Evolutionary conservation across 1,284 basidiomycete species (phyloP).

Genomic region (Tranzscheliella williamsii): DNA sequence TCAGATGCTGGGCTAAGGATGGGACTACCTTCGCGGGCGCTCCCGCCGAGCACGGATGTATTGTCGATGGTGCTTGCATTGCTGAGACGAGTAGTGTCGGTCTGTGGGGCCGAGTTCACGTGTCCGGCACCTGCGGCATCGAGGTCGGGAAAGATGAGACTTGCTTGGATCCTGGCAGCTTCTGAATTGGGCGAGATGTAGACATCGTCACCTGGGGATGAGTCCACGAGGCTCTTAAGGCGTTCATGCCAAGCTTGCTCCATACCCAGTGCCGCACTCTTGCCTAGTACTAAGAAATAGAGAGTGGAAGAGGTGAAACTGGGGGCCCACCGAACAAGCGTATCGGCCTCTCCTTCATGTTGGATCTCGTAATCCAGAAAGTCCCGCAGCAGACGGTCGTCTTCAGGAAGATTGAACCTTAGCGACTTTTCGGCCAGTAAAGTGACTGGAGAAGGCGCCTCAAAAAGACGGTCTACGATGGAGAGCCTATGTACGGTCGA

Average conservation of each 20-base stretch:
- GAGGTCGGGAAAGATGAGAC: conserved; percentile 35
- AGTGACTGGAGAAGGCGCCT: conserved; percentile 14
- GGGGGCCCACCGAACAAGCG: conserved; percentile 19
- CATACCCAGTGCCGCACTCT: too few species aligned
- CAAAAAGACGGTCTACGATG: conserved; percentile 8
- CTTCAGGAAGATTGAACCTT: conserved; percentile 14
- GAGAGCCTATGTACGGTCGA: conserved; percentile 27
- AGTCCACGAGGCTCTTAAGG: conserved; percentile 1
- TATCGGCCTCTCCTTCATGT: conserved; percentile 14
- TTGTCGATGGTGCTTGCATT: not conserved
- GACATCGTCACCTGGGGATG: conserved; percentile 29
- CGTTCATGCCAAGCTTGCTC: too few species aligned
- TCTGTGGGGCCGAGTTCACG: not conserved
- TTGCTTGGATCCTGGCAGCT: conserved; percentile 28
- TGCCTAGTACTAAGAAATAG: not conserved
- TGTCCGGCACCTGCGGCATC: not conserved
- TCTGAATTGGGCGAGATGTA: conserved; percentile 22
- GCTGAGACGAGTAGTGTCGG: too few species aligned
- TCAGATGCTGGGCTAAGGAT: conserved; percentile 1
- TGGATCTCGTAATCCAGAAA: conserved; percentile 32
- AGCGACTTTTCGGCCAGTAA: conserved; percentile 28
- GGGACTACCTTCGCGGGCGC: too few species aligned
- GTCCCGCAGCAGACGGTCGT: conserved; percentile 33
- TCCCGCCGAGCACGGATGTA: not conserved
- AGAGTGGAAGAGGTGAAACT: conserved; percentile 19